Conservation (phyloP, 164 flowering plant genomes). For the Echeveria elegans region DNA sequence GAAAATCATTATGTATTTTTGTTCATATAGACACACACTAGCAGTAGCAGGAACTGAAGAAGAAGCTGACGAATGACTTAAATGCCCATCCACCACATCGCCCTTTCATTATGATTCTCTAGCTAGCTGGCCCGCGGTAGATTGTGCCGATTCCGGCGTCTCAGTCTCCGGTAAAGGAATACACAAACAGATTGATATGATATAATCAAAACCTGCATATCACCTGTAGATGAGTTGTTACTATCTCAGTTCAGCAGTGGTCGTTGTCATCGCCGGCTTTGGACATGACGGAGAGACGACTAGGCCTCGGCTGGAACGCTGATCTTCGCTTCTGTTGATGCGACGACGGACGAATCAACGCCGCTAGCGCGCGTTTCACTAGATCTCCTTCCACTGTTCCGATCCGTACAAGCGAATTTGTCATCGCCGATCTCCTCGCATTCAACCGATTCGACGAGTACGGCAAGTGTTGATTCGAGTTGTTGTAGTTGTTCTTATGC, state of each 20-base stretch:
- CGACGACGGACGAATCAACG: slow-evolving; percentile 46
- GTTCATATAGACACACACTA: not conserved
- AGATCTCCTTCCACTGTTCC: slow-evolving; percentile 39
- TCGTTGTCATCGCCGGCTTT: no score
- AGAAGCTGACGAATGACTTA: not conserved
- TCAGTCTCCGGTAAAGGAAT: slow-evolving; percentile 4
- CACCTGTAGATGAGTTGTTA: slow-evolving; percentile 8
- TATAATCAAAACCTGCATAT: slow-evolving; percentile 10
- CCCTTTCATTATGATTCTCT: not conserved
- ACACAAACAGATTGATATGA: not conserved
- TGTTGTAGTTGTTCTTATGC: slow-evolving; percentile 18
- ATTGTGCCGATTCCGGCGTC: slow-evolving; percentile 1
- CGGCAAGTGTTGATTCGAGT: not conserved
- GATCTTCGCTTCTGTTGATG: slow-evolving; percentile 39
- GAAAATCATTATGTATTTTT: not conserved
- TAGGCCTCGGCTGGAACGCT: slow-evolving; percentile 37
- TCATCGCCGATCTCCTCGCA: slow-evolving; percentile 39
- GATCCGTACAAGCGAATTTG: slow-evolving; percentile 37
- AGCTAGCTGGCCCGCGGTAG: not conserved
- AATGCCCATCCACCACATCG: not conserved
- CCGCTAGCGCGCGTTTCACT: slow-evolving; percentile 32
- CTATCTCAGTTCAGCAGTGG: no score
- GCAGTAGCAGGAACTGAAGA: not conserved
- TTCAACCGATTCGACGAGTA: slow-evolving; percentile 26
- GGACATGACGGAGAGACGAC: slow-evolving; percentile 46